Evolutionary conservation across 805 yeast species (phyloP), one percentile per base, ranked within the genome.

Genomic region (Pichia gijzeniarum): DNA sequence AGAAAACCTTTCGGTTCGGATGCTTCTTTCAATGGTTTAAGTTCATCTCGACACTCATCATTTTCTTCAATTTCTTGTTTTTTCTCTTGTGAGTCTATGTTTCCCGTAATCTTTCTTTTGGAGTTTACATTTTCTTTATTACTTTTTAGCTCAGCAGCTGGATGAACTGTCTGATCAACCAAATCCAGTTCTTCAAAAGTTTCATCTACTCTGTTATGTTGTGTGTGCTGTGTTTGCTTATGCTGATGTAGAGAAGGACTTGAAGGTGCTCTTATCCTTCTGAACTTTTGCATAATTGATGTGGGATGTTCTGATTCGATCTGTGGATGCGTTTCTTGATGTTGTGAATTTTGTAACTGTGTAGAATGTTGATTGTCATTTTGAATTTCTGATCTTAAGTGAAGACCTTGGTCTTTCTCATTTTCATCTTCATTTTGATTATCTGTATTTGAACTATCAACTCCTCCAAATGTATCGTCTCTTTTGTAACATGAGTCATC

Each of bases 261-360:
- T 16, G 65, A 57, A 8, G 65, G 62, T 1, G 65, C 53, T 41
- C 63, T 55, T 52, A 66, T 62, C 40, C 72, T 54, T 41, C 66
- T 59, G 34, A 64, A 48, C 40, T 63, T 60, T 48, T 57, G 57
- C 51, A 65, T 65, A 14, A 63, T 39, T 2, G 62, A 56, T 31
- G 57, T 41, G 5, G 55, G 40, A 31, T 38, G 39, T 13, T 50
- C 57, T 25, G 28, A 10, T 25, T 25, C 28, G 10, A 10, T 25
- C 28, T 25, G 28, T 25, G 28, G 10, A 25, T 7, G 10, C 10
- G 10, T 6, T 25, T 25, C 28, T 10, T 25, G 9, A 10, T 25
- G 28, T 25, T 25, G 28, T 25, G 6, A 10, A n/a, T 8, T 21
- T 25, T 41, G 39, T 14, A 17, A 32, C 30, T 25, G 38, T 25